Conservation (phyloP, 306 rosid species). For the Myrica gale region DNA sequence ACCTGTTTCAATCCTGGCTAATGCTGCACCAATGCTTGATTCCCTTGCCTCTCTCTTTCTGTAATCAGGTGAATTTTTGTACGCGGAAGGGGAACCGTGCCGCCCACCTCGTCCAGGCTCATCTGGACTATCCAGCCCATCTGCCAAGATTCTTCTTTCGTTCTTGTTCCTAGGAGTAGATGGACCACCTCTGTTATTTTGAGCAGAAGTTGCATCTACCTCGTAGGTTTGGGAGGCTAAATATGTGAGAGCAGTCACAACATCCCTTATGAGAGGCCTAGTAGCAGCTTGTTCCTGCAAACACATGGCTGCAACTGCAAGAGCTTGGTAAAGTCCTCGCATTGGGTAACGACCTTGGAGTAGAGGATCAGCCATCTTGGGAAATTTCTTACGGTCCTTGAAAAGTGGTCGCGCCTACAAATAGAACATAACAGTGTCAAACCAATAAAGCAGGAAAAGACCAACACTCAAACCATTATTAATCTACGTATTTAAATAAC, state of each 20-base stretch:
- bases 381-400: slow-evolving; percentile 59
- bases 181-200: slow-evolving; percentile 60
- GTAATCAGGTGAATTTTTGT: slow-evolving; percentile 74
- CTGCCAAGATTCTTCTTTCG: slow-evolving; percentile 64
- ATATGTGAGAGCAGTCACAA: slow-evolving; percentile 71
- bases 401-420: slow-evolving; percentile 72
- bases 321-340: slow-evolving; percentile 74
- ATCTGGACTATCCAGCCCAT: slow-evolving; percentile 80
- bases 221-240: slow-evolving; percentile 87
- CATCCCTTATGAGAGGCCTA: slow-evolving; percentile 79
- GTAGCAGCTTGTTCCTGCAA: slow-evolving; percentile 67
- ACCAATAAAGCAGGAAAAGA: background rate
- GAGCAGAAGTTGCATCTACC: slow-evolving; percentile 53
- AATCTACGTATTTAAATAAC: background rate
- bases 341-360: slow-evolving; percentile 63
- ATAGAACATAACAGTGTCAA: slow-evolving; percentile 18
- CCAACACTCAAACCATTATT: slow-evolving; percentile 8
- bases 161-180: slow-evolving; percentile 81
- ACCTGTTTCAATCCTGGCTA: slow-evolving; percentile 59
- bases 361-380: slow-evolving; percentile 76
- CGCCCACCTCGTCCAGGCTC: slow-evolving; percentile 44
- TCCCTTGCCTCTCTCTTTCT: slow-evolving; percentile 73
- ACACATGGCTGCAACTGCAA: slow-evolving; percentile 91
- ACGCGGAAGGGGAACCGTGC: slow-evolving; percentile 69
- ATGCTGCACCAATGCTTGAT: slow-evolving; percentile 38